Conservation (phyloP, 305 asterid genomes). For the Fraxinus ornus region DNA sequence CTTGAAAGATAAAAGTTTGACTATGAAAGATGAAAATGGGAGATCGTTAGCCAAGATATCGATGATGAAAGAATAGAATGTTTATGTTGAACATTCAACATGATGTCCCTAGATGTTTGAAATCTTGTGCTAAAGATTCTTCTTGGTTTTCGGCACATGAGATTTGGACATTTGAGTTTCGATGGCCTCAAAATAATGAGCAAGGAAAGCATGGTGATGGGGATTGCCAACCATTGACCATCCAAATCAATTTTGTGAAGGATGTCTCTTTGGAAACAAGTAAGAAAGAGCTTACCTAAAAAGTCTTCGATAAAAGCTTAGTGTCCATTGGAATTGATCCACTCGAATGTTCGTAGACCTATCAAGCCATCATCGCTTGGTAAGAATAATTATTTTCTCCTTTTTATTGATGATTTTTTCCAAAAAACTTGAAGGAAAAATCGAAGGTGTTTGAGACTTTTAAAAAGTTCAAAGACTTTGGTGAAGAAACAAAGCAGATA, state of each 20-base stretch:
- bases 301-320: background rate
- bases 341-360: background rate
- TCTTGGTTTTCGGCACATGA: background rate
- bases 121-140: background rate
- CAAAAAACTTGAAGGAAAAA: background rate
- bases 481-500: background rate
- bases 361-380: background rate
- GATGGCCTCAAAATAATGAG: background rate
- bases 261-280: constrained; percentile 1
- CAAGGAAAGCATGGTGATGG: background rate
- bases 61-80: background rate
- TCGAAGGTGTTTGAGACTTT: background rate
- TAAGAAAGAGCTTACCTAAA: background rate
- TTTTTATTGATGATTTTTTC: constrained; percentile 7
- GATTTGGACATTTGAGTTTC: constrained; percentile 2
- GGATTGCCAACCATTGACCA: background rate
- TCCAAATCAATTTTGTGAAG: background rate
- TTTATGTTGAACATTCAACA: background rate
- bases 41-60: background rate
- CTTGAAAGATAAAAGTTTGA: background rate
- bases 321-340: background rate
- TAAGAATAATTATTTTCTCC: background rate
- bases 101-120: background rate
- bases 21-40: background rate
- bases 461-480: background rate